A percentile compares a stretch with the other conserved stretches of the same genome.
Evolutionary conservation across 2,329 filamentous ascomycete genomes (phyloP).

Genomic region (Botrytis fragariae): DNA sequence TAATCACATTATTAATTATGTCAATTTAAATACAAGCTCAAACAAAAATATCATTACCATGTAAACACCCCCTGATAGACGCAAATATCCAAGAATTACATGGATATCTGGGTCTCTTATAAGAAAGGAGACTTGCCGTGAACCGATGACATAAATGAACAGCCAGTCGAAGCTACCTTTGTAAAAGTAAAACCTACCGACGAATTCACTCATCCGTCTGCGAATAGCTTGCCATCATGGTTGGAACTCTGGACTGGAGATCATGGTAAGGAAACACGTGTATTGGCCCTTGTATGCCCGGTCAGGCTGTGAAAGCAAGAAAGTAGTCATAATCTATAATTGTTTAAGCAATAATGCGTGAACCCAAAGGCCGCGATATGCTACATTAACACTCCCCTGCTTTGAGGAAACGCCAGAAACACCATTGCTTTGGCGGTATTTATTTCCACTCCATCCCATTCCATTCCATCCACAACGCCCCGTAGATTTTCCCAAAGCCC

Average conservation of each 20-base stretch:
- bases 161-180: neutral
- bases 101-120: neutral
- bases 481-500: constrained; percentile 1
- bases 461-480: constrained; percentile 8
- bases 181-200: neutral
- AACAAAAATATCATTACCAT: neutral
- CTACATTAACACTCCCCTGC: constrained; percentile 1
- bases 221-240: neutral
- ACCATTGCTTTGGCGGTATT: constrained; percentile 21
- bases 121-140: neutral
- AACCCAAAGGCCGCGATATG: neutral
- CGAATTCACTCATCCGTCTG: neutral
- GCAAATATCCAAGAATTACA: neutral
- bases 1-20: neutral
- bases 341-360: neutral
- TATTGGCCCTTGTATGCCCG: neutral
- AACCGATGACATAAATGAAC: neutral
- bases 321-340: neutral
- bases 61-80: too few species aligned
- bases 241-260: neutral
- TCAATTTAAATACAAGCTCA: neutral
- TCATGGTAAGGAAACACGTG: neutral
- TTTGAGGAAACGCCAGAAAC: constrained; percentile 15
- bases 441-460: neutral
- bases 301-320: neutral